Evolutionary conservation across 139 green algal species (phyloP), one percentile per base, ranked within the genome.

Genomic region (Micractinium conductrix): DNA sequence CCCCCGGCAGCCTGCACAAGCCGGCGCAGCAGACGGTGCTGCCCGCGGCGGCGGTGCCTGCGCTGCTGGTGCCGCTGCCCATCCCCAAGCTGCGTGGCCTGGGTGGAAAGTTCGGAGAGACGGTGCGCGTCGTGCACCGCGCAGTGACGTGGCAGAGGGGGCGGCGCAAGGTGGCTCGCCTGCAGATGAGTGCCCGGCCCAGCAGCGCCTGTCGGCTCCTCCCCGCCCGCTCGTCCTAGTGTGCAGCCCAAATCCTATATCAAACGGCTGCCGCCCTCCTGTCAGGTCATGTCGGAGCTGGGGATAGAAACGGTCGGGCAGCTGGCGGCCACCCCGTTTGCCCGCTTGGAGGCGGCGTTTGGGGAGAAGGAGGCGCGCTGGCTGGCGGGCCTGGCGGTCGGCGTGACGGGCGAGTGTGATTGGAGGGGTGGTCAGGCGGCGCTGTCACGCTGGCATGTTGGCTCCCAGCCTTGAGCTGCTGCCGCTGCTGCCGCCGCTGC

Each of bases 11-110:
- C 48, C 84, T 98, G 88, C 90, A 98, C 90, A 98, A 98, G 88
- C 95, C 95, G 17, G 78, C 78, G 1, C 92, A 96, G 86, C 92
- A 97, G 88, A 98, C 95, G 26, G 58, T 98, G 43, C 89, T 98
- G 21, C 89, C 92, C 9, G 71, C 84, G 8, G 71, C 69, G 5
- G 88, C 87, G 30, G 90, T 97, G 8, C 79, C 87, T 0, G 81
- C 17, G 0, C 89, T 98, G 81, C 86, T 98, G 63, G 43, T 50
- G 1, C 74, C 88, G 6, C 90, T 97, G 74, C 94, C 94, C 0
- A 79, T 97, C 7, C 19, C 83, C 44, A 91, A 90, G 65, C 92
- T 97, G 45, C 81, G 92, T 6, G 83, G 89, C 38, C 89, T 98
- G 71, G 95, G 94, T 0, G 94, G 92, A 28, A 95, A 97, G 84